These are phyloP conservation scores for Cladophialophora exuberans DNA, from an alignment of 2,329 filamentous ascomycete species.

Conservation along the genomic window DNA sequence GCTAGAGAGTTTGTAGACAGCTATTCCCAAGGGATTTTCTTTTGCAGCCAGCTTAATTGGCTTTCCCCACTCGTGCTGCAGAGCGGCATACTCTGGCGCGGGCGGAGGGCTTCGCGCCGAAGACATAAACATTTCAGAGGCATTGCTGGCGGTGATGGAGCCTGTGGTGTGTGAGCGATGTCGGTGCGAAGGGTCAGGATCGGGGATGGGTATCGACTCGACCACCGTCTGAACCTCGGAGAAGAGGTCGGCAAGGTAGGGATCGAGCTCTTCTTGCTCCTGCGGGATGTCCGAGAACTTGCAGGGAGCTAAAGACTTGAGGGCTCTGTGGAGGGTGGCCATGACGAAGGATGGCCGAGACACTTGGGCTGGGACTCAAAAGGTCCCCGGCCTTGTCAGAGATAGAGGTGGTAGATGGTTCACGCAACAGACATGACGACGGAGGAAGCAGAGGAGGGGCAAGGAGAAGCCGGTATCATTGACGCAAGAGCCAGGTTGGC, in stretches of 20 bases:
- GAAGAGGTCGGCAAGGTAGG: slow-evolving; percentile 65
- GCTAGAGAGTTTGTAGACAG: slow-evolving; percentile 76
- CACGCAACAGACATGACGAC: slow-evolving; percentile 9
- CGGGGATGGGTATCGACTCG: slow-evolving; percentile 71
- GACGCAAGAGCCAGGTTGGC: background rate
- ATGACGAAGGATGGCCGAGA: slow-evolving; percentile 41
- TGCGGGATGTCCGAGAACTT: slow-evolving; percentile 56
- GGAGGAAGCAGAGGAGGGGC: slow-evolving; percentile 1
- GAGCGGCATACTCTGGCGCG: slow-evolving; percentile 56
- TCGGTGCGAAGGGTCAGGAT: slow-evolving; percentile 52
- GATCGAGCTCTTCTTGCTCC: slow-evolving; percentile 53
- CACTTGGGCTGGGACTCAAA: background rate
- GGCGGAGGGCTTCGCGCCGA: slow-evolving; percentile 54
- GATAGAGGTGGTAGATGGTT: background rate
- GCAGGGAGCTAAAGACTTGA: slow-evolving; percentile 60
- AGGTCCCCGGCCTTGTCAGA: background rate
- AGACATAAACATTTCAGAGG: slow-evolving; percentile 58
- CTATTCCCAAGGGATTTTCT: slow-evolving; percentile 76
- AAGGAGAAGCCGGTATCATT: background rate
- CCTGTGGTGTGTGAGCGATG: slow-evolving; percentile 61
- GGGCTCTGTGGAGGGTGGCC: slow-evolving; percentile 62
- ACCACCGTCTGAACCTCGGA: slow-evolving; percentile 69
- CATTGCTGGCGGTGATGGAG: slow-evolving; percentile 49
- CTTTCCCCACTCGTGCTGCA: slow-evolving; percentile 86
- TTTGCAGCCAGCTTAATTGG: slow-evolving; percentile 71